Conservation (phyloP, 108 stramenopile genomes). For the Skeletonema potamos region DNA sequence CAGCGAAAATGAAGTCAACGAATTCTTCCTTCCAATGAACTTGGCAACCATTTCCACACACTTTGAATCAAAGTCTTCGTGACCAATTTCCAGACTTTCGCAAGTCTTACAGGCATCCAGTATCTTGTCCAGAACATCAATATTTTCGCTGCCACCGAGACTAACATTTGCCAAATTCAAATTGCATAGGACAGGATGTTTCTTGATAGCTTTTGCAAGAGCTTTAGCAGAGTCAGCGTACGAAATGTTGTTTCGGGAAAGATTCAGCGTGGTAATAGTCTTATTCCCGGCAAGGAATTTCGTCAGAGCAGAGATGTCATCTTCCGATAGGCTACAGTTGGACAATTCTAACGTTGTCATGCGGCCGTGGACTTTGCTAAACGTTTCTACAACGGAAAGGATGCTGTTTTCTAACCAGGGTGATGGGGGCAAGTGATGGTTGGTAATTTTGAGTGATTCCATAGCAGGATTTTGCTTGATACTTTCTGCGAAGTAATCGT, state of each 20-base stretch:
- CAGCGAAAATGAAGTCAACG: not conserved
- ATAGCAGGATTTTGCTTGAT: not conserved
- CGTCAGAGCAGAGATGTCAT: not conserved
- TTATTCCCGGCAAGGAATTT: not conserved
- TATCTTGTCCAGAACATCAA: not conserved
- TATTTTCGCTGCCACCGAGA: constrained; percentile 2
- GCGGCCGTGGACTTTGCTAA: not conserved
- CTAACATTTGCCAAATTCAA: constrained; percentile 8
- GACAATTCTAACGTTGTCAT: not conserved
- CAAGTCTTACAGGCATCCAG: not conserved
- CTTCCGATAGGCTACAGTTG: not conserved
- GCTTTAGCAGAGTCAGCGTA: not conserved
- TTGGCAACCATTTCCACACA: not conserved
- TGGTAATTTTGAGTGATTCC: not conserved
- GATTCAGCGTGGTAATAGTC: constrained; percentile 4
- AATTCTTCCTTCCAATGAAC: not conserved
- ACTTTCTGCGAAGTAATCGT: not conserved
- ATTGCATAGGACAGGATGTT: not conserved
- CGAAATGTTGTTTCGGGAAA: constrained; percentile 15
- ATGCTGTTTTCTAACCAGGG: not conserved
- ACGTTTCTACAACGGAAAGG: not conserved
- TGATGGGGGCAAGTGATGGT: not conserved
- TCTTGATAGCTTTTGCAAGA: constrained; percentile 11
- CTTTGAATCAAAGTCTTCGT: not conserved
- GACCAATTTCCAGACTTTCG: not conserved